These are phyloP conservation scores for Bolboschoenus planiculmis DNA, from an alignment of 176 grass and related monocot genomes.

Conservation along the genomic window DNA sequence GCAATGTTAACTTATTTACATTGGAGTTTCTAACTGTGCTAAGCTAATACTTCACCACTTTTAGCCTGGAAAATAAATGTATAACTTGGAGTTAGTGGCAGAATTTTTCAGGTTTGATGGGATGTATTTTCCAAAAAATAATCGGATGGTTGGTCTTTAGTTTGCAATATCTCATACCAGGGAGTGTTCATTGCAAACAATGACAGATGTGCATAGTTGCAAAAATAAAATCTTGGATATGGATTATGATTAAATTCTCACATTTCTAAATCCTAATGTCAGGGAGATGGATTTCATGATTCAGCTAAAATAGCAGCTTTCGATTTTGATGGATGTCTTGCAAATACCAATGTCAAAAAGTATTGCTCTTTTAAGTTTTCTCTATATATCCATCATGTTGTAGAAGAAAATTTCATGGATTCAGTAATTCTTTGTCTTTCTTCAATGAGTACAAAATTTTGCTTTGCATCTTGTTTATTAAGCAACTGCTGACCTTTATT, in stretches of 20 bases:
- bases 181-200: not conserved
- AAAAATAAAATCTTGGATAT: too few relatives aligned
- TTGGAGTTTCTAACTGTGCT: not conserved
- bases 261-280: constrained; percentile 16
- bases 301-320: constrained; percentile 94
- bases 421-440: not conserved
- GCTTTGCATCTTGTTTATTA: not conserved
- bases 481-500: not conserved
- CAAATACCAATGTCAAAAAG: constrained; percentile 68
- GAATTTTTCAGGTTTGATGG: not conserved
- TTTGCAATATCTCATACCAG: not conserved
- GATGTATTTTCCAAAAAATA: not conserved
- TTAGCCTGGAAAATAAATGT: not conserved
- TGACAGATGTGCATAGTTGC: not conserved
- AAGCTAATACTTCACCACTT: not conserved
- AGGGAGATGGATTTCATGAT: constrained; percentile 61
- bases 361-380: constrained; percentile 23
- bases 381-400: not conserved
- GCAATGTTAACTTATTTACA: not conserved
- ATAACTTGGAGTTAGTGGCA: not conserved
- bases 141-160: not conserved
- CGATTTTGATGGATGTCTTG: constrained; percentile 96
- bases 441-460: not conserved
- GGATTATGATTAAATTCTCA: not conserved
- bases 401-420: not conserved